Evolutionary conservation across 768 basidiomycete species (phyloP), one percentile per base, ranked within the genome.

Genomic region (Termitomyces eurrhizus): DNA sequence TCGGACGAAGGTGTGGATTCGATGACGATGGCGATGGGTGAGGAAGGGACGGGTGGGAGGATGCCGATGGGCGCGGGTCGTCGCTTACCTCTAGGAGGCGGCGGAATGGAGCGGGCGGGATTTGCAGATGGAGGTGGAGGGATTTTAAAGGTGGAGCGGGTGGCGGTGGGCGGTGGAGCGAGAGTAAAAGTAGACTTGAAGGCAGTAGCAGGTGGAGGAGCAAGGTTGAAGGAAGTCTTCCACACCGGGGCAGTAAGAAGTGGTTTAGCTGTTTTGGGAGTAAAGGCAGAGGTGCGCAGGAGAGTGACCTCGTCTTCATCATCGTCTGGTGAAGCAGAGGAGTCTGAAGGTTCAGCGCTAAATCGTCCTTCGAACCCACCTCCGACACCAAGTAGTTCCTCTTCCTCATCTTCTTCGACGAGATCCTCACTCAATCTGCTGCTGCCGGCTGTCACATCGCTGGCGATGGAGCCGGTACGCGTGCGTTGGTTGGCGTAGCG

Each of bases 331-430:
- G 81, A 82, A 50, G 73, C 68, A 51, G 76, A 77, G 14, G 73
- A 76, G 45, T 77, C 75, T 53, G 76, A 74, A 35, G 73, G 72
- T 51, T 74, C 75, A 24, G 68, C 68, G 52, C 67, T 71, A 42
- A 71, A 70, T 57, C 65, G 70, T 29, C 71, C 69, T 65, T 83
- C 80, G 63, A 90, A 91, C 39, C 84, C 82, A 57, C 87, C 84
- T 56, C 88, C 86, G 18, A 88, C 70, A 49, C 88, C 87, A 45
- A 92, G 78, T 0, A 92, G 74, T 60, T 86, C 87, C 52, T 83
- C 74, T 68, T 93, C 90, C 69, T 93, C 91, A 24, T 92, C 90
- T 63, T 89, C 89, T 67, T 92, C 92, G 11, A 93, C 83, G 9
- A 92, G 82, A 56, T 93, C 80, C 70, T 93, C 91, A 68, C 90